Evolutionary conservation across 78 protist genomes (phyloP), one percentile per base, ranked within the genome.

Genomic region (Tieghemostelium lacteum): DNA sequence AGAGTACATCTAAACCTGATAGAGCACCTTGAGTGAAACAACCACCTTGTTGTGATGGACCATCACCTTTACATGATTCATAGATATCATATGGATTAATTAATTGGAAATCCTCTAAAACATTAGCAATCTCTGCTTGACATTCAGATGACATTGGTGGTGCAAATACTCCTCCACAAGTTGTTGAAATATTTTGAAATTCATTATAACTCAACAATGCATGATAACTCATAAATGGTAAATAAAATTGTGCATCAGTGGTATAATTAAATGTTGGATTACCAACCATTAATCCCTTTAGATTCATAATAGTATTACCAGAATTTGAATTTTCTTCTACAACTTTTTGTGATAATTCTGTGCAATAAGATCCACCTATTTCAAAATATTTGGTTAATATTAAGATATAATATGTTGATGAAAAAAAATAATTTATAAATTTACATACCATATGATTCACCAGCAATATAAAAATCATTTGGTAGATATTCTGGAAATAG

Each of bases 51-150:
- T 22, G 20, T 22, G 52, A 20, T 29, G 80, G 69, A n/a, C 66
- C 66, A 4, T 36, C 57, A 40, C 80, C 80, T 4, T 26, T 31
- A 16, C 80, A 73, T 36, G 66, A 31, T 22, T 39, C 80, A 17
- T 49, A 73, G 12, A 73, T 73, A 61, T 73, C 26, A 50, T 73
- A 73, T 73, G 80, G 80, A 16, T 73, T 73, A 61, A 73, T 73
- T 28, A 60, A 24, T n/a, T 67, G 34, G 24, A 67, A 67, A 54
- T 37, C 24, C 57, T 20, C 2, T 6, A 29, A 31, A 45, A 67
- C 19, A 24, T 39, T 16, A 24, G 34, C 40, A 4, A 24, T 16
- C 14, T 20, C 39, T 3, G 42, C 52, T n/a, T 67, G 42, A 45
- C 74, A 67, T 29, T 67, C 74, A 3, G 74, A 10, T 39, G 74